Conservation (phyloP, 495 filamentous ascomycete species). For the Paragyromitra xinjiangensis region DNA sequence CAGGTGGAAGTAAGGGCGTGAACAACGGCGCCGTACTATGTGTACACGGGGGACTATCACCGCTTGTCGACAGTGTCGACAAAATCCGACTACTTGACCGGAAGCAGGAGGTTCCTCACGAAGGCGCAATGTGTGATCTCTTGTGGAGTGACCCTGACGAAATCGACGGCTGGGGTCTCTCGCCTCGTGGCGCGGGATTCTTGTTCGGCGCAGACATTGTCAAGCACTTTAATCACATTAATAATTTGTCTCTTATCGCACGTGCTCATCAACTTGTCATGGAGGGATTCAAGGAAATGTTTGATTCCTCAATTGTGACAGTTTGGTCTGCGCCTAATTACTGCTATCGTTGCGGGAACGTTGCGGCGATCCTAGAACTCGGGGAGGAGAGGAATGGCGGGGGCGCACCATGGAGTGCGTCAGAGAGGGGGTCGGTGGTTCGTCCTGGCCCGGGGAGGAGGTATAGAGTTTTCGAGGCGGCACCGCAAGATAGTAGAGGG, state of each 20-base stretch:
- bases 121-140: constrained; percentile 98
- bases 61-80: constrained; percentile 91
- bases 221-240: constrained; percentile 91
- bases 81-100: constrained; percentile 95
- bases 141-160: constrained; percentile 98
- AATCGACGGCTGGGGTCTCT: constrained; percentile 96
- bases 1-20: constrained; percentile 70
- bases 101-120: constrained; percentile 98
- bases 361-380: constrained; percentile 92
- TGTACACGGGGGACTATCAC: constrained; percentile 92
- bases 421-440: constrained; percentile 57
- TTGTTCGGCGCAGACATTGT: constrained; percentile 97
- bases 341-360: constrained; percentile 97
- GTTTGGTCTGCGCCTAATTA: constrained; percentile 99
- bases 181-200: constrained; percentile 93
- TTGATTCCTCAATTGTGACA: constrained; percentile 91
- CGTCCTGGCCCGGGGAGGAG: constrained; percentile 81
- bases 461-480: constrained; percentile 96
- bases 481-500: constrained; percentile 92
- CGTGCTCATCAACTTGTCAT: constrained; percentile 97
- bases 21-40: constrained; percentile 87
- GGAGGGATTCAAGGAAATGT: constrained; percentile 99
- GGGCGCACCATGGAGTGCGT: constrained; percentile 48
- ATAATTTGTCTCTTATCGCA: constrained; percentile 89
- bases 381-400: constrained; percentile 75